Evolutionary conservation across 2,329 filamentous ascomycete species (phyloP).

Genomic region (Trichoderma endophyticum): DNA sequence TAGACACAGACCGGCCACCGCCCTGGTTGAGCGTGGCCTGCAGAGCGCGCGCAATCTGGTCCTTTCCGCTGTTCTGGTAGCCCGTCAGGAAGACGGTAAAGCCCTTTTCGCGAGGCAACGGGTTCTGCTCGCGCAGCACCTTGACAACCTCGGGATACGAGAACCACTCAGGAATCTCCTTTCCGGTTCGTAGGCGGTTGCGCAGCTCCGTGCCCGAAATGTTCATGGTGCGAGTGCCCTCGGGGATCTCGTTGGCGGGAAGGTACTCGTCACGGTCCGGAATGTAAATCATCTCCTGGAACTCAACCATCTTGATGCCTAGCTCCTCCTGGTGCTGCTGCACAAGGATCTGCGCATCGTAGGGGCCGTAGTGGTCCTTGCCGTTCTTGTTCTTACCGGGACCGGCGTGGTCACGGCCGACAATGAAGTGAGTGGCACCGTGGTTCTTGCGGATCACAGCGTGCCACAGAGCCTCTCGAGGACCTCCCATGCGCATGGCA

Average conservation of each 20-base stretch:
- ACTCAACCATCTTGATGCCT: constrained; percentile 96
- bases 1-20: constrained; percentile 88
- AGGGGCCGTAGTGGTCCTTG: constrained; percentile 95
- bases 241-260: constrained; percentile 83
- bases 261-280: constrained; percentile 96
- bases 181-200: constrained; percentile 82
- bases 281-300: constrained; percentile 99
- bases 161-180: constrained; percentile 98
- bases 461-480: constrained; percentile 98
- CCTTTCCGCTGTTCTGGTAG: constrained; percentile 95
- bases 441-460: constrained; percentile 99
- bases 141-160: constrained; percentile 98
- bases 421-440: constrained; percentile 98
- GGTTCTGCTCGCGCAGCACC: constrained; percentile 94
- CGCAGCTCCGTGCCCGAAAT: constrained; percentile 90
- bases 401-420: constrained; percentile 95
- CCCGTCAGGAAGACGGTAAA: constrained; percentile 99
- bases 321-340: constrained; percentile 97
- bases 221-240: constrained; percentile 80
- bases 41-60: constrained; percentile 89
- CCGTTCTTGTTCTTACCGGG: constrained; percentile 98
- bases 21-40: constrained; percentile 98
- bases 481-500: constrained; percentile 98
- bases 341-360: constrained; percentile 93
- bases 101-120: constrained; percentile 83